phyloP scores from a whole-genome alignment of 2,329 filamentous ascomycete genomes.

The Paraphaeosphaeria sporulosa region DNA sequence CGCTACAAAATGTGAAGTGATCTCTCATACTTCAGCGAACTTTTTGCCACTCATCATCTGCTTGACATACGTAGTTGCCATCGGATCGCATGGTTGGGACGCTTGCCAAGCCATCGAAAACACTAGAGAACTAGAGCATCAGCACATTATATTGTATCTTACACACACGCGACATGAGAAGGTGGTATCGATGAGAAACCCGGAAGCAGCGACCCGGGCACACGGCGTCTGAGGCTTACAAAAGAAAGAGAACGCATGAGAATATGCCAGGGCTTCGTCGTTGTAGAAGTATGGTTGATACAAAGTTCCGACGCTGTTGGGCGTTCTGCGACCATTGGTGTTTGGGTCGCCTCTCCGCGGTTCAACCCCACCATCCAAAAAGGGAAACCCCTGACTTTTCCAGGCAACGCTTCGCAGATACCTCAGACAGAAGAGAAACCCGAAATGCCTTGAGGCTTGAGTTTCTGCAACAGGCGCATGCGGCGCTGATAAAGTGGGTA shows the following conservation, averaged over 20 bases:
- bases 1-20: too few species aligned
- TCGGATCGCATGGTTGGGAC: too few species aligned
- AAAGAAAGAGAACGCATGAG: slow-evolving; percentile 23
- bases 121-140: not conserved
- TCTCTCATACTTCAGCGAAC: too few species aligned
- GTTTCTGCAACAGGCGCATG: slow-evolving; percentile 12
- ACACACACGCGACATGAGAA: not conserved
- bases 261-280: slow-evolving; percentile 13
- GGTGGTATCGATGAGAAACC: slow-evolving; percentile 7
- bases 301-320: slow-evolving; percentile 31
- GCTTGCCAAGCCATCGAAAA: not conserved
- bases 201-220: slow-evolving; percentile 15
- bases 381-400: slow-evolving; percentile 7
- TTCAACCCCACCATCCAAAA: slow-evolving; percentile 14
- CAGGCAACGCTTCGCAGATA: slow-evolving; percentile 7
- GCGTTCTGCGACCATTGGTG: slow-evolving; percentile 28
- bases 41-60: too few species aligned
- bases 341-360: slow-evolving; percentile 24
- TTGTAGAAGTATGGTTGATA: slow-evolving; percentile 25
- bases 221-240: slow-evolving; percentile 13
- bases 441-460: slow-evolving; percentile 23
- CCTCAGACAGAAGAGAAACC: slow-evolving; percentile 35
- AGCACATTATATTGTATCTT: not conserved
- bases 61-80: too few species aligned
- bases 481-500: slow-evolving; percentile 20